phyloP scores from a whole-genome alignment of 768 basidiomycete genomes.

The Amanita jacksonii region DNA sequence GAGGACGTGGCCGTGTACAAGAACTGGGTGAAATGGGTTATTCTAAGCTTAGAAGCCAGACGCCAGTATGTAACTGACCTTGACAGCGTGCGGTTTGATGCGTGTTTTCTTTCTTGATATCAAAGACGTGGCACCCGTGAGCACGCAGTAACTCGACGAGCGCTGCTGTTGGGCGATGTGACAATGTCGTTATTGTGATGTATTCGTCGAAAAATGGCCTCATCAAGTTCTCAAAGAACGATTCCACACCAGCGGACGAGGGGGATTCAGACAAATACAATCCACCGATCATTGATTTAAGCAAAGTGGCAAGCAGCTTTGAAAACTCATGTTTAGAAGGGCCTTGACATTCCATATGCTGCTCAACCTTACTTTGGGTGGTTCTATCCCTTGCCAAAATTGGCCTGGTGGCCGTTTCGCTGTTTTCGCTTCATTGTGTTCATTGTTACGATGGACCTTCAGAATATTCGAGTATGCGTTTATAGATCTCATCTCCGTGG shows the following conservation, averaged over 20 bases:
- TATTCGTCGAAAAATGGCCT: constrained; percentile 75
- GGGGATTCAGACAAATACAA: constrained; percentile 71
- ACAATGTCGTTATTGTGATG: constrained; percentile 61
- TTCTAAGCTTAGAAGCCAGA: neutral
- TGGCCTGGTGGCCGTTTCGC: constrained; percentile 52
- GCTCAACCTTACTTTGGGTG: constrained; percentile 56
- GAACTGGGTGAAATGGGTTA: constrained; percentile 31
- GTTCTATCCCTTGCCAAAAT: constrained; percentile 70
- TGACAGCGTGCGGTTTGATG: constrained; percentile 35
- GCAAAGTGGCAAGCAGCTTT: constrained; percentile 73
- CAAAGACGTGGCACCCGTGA: constrained; percentile 60
- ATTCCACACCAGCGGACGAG: constrained; percentile 47
- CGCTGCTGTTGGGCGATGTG: constrained; percentile 69
- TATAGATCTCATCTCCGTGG: constrained; percentile 38
- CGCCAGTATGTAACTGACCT: constrained; percentile 27
- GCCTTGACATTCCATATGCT: neutral
- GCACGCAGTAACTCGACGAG: constrained; percentile 67
- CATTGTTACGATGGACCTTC: constrained; percentile 33
- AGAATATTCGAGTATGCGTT: constrained; percentile 42
- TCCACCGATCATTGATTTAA: constrained; percentile 75
- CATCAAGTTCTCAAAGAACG: constrained; percentile 57
- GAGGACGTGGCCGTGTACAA: constrained; percentile 58
- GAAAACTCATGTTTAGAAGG: neutral
- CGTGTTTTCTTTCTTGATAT: constrained; percentile 43
- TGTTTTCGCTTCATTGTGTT: constrained; percentile 33